Evolutionary conservation across 225 moss, liverwort and hornwort genomes (phyloP), one percentile per base, ranked within the genome.

Genomic region (Pseudisothecium myosuroides): DNA sequence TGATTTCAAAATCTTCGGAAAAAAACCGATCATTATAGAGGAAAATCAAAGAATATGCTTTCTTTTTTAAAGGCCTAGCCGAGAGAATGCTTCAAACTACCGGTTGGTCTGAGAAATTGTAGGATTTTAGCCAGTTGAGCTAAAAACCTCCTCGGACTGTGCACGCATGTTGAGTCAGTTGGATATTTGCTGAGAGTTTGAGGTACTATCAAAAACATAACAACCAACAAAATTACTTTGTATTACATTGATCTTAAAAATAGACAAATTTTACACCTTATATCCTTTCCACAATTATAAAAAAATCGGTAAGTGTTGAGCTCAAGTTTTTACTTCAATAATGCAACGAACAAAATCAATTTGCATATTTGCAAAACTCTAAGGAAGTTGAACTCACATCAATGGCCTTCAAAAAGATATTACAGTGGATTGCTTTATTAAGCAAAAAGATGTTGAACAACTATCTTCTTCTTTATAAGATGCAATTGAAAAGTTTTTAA

Each of bases 111-210:
- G n/a, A n/a, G n/a, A n/a, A n/a, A n/a, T n/a, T n/a, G n/a, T n/a
- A n/a, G n/a, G n/a, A n/a, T n/a, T n/a, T n/a, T n/a, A n/a, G n/a
- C n/a, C n/a, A n/a, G n/a, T n/a, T n/a, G n/a, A n/a, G n/a, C n/a
- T n/a, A n/a, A n/a, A n/a, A n/a, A n/a, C n/a, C n/a, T n/a, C n/a
- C n/a, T n/a, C n/a, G n/a, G n/a, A n/a, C n/a, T n/a, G n/a, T n/a
- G n/a, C n/a, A n/a, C n/a, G n/a, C n/a, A n/a, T n/a, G n/a, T n/a
- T n/a, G n/a, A n/a, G n/a, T n/a, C n/a, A 26, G 0, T 28, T 0
- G 1, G 6, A 43, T 0, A 0, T 78, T 55, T 78, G 37, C 0
- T 10, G 1, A 24, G 2, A 78, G n/a, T 26, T 37, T 0, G 5
- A 37, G 0, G 24, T 37, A 1, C 4, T 37, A 37, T 55, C 1